Percentiles rank a stretch among this genome's conserved stretches.
Conservation (phyloP, 1,139 yeast species). For the Kodamaea suecica region DNA sequence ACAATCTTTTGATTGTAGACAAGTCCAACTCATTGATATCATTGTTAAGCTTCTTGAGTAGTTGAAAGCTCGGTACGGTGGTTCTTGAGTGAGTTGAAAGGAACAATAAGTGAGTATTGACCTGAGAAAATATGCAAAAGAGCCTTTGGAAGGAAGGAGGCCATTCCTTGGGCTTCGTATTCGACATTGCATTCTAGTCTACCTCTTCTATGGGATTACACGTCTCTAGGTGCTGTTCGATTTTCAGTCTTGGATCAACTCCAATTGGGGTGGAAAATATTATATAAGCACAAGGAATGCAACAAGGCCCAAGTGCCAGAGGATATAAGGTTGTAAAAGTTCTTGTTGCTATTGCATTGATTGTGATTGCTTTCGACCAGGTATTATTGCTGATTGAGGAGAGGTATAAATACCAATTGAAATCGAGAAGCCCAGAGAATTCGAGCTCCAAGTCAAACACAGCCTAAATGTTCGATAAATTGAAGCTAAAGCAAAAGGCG, state of each 20-base stretch:
- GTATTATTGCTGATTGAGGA: too few relatives aligned
- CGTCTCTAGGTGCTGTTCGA: too few relatives aligned
- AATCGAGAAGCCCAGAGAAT: too few relatives aligned
- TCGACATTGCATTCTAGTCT: neutral
- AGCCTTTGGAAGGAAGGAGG: slow-evolving; percentile 11
- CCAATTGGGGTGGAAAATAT: too few relatives aligned
- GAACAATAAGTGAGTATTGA: slow-evolving; percentile 45
- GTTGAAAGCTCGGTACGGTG: slow-evolving; percentile 39
- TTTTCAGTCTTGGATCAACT: too few relatives aligned
- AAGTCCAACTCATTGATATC: slow-evolving; percentile 47
- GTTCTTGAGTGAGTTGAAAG: slow-evolving; percentile 41
- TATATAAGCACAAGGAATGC: too few relatives aligned
- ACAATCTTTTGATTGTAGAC: slow-evolving; percentile 58
- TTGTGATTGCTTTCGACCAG: too few relatives aligned
- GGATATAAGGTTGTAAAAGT: too few relatives aligned
- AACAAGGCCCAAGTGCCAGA: too few relatives aligned
- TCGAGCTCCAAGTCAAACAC: too few relatives aligned
- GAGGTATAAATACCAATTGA: slow-evolving; percentile 3
- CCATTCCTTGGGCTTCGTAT: slow-evolving; percentile 5
- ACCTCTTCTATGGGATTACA: too few relatives aligned
- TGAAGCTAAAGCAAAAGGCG: slow-evolving; percentile 40
- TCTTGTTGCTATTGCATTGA: too few relatives aligned
- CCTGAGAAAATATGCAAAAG: slow-evolving; percentile 24
- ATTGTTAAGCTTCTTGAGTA: slow-evolving; percentile 31
- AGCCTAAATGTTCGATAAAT: slow-evolving; percentile 44